These are phyloP conservation scores for Lecanicillium sp. DNA, from an alignment of 2,329 filamentous ascomycete genomes.

Conservation along the genomic window DNA sequence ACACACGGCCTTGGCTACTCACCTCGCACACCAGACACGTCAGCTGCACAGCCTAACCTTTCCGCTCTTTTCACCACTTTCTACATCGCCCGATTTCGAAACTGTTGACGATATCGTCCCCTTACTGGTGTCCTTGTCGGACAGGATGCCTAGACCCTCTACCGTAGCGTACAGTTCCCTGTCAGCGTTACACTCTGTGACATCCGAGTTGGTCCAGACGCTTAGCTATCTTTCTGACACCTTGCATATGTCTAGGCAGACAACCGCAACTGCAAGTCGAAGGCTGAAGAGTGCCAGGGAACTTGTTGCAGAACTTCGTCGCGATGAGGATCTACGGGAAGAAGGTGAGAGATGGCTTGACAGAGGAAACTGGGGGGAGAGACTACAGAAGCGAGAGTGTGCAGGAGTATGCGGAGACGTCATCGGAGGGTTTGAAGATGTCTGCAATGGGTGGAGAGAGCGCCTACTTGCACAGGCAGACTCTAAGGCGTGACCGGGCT, in stretches of 20 bases:
- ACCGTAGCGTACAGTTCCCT: slow-evolving; percentile 58
- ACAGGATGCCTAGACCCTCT: slow-evolving; percentile 57
- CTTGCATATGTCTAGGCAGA: slow-evolving; percentile 88
- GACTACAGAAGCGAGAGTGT: slow-evolving; percentile 69
- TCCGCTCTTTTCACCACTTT: slow-evolving; percentile 60
- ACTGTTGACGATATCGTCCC: slow-evolving; percentile 62
- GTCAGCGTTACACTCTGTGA: slow-evolving; percentile 60
- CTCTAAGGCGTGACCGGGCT: slow-evolving; percentile 26
- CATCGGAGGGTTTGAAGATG: slow-evolving; percentile 83
- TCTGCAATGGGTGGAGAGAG: slow-evolving; percentile 77
- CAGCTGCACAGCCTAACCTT: slow-evolving; percentile 67
- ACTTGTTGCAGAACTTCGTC: slow-evolving; percentile 74
- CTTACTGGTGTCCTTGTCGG: slow-evolving; percentile 54
- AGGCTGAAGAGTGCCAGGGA: slow-evolving; percentile 75
- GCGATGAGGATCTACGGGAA: slow-evolving; percentile 74
- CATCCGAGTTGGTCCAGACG: slow-evolving; percentile 65
- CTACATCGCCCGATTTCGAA: slow-evolving; percentile 52
- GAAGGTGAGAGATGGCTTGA: slow-evolving; percentile 77
- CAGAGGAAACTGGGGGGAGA: slow-evolving; percentile 73
- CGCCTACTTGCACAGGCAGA: slow-evolving; percentile 61
- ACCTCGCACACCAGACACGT: slow-evolving; percentile 67
- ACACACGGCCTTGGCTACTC: slow-evolving; percentile 65
- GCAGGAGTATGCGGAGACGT: slow-evolving; percentile 80
- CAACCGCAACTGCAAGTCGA: slow-evolving; percentile 71
- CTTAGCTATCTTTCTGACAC: slow-evolving; percentile 84